Conservation (phyloP, 139 green algal genomes). For the Haematococcus sp. region DNA sequence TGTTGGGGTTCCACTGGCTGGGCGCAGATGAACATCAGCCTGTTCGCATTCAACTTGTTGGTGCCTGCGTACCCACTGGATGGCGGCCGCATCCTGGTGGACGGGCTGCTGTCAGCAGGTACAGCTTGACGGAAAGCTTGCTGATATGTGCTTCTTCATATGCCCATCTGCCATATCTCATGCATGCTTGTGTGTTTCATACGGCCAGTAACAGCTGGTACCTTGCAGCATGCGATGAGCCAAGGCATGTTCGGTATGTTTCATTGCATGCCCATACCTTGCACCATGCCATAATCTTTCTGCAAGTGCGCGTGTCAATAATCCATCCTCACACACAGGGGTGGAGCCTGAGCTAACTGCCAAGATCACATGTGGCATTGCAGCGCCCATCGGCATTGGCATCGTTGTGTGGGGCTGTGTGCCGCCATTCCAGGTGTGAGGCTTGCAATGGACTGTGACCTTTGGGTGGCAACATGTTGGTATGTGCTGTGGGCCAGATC, state of each 20-base stretch:
- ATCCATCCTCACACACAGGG: no score
- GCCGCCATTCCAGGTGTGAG: not conserved
- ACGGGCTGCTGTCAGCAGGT: constrained; percentile 50
- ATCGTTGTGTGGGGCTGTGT: constrained; percentile 34
- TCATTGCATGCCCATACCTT: no score
- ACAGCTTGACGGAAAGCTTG: constrained; percentile 7
- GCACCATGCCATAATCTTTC: no score
- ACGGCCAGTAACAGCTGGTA: constrained; percentile 22
- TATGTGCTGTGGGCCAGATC: no score
- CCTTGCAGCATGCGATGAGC: not conserved
- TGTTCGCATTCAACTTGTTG: constrained; percentile 77
- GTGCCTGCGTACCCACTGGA: constrained; percentile 80
- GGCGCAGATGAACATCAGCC: constrained; percentile 64
- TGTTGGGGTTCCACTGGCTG: not conserved
- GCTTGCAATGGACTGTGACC: no score
- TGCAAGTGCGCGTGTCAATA: no score
- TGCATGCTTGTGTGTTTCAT: constrained; percentile 37
- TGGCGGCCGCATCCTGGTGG: constrained; percentile 56
- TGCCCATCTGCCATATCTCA: not conserved
- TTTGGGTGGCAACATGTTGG: not conserved
- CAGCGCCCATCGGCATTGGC: constrained; percentile 23
- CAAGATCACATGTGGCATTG: constrained; percentile 32
- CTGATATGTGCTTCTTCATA: not conserved
- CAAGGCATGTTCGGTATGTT: no score
- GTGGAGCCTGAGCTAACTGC: constrained; percentile 19